These are phyloP conservation scores for Phytophthora hibernalis DNA, from an alignment of 352 stramenopile species.

Conservation along the genomic window DNA sequence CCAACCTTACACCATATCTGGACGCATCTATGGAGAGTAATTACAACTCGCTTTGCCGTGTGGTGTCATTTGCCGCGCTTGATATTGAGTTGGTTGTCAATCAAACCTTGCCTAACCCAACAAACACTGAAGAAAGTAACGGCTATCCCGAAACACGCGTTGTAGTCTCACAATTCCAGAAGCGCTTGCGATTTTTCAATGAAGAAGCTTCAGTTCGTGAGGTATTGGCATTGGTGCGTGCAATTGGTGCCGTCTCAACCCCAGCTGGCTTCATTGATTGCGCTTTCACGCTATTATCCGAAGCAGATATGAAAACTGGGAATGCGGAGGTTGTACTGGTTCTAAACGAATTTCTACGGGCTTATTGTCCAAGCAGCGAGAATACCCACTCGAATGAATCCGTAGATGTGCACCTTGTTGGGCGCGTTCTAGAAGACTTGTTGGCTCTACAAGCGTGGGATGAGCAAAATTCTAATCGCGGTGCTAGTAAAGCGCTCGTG, in stretches of 20 bases:
- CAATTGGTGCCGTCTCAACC: conserved; percentile 54
- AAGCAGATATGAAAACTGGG: conserved; percentile 3
- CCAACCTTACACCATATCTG: conserved; percentile 47
- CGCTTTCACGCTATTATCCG: conserved; percentile 55
- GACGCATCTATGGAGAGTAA: conserved; percentile 62
- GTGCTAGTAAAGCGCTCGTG: conserved; percentile 27
- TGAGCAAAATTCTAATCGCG: conserved; percentile 25
- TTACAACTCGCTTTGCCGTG: conserved; percentile 51
- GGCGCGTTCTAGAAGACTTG: conserved; percentile 80
- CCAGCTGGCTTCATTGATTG: conserved; percentile 75
- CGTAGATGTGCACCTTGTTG: conserved; percentile 72
- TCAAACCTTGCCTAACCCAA: conserved; percentile 36
- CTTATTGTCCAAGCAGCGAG: conserved; percentile 24
- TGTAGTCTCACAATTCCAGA: conserved; percentile 80
- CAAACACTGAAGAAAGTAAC: conserved; percentile 8
- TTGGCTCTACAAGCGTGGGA: conserved; percentile 57
- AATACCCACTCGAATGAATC: not conserved
- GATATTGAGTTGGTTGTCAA: conserved; percentile 81
- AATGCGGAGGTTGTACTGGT: conserved; percentile 61
- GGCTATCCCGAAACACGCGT: conserved; percentile 15
- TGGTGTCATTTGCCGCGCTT: conserved; percentile 70
- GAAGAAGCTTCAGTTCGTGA: conserved; percentile 67
- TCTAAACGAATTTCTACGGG: conserved; percentile 69
- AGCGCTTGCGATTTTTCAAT: conserved; percentile 76
- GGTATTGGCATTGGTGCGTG: conserved; percentile 52